Conservation (phyloP, 164 flowering plant species). For the Sedum album region DNA sequence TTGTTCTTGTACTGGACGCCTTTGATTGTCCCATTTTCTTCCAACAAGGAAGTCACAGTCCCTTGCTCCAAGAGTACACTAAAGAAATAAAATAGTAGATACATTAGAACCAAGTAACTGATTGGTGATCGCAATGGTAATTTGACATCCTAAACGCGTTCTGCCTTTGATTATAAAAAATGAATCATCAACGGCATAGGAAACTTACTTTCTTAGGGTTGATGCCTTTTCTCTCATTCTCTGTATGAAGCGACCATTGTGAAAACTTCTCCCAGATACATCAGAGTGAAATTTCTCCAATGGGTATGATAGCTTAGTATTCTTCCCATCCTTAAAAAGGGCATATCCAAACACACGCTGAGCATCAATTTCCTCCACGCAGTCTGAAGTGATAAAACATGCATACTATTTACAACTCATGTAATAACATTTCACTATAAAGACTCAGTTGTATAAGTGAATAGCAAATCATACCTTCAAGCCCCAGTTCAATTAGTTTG, state of each 20-base stretch:
- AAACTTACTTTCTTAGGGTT: slow-evolving; percentile 7
- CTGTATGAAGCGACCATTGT: slow-evolving; percentile 11
- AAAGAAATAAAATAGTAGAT: neutral
- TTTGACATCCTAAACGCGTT: neutral
- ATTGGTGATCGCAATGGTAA: neutral
- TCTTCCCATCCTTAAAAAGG: slow-evolving; percentile 10
- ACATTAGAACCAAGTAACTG: neutral
- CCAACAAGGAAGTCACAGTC: slow-evolving; percentile 6
- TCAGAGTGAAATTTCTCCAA: slow-evolving; percentile 9
- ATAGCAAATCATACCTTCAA: neutral
- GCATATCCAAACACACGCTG: slow-evolving; percentile 11
- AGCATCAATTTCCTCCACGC: slow-evolving; percentile 8
- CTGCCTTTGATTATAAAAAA: neutral
- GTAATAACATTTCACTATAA: neutral
- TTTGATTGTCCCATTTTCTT: slow-evolving; percentile 11
- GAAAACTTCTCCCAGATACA: slow-evolving; percentile 9
- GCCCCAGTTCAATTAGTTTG: slow-evolving; percentile 8
- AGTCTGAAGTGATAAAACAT: slow-evolving; percentile 5
- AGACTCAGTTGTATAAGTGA: neutral
- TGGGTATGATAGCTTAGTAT: slow-evolving; percentile 8
- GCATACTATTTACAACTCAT: neutral
- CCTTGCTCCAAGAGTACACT: slow-evolving; percentile 11
- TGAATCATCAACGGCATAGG: neutral
- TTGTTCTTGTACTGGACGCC: slow-evolving; percentile 9
- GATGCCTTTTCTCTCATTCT: slow-evolving; percentile 9